Evolutionary conservation across 2,329 filamentous ascomycete genomes (phyloP).

Genomic region (Talaromyces sp.): DNA sequence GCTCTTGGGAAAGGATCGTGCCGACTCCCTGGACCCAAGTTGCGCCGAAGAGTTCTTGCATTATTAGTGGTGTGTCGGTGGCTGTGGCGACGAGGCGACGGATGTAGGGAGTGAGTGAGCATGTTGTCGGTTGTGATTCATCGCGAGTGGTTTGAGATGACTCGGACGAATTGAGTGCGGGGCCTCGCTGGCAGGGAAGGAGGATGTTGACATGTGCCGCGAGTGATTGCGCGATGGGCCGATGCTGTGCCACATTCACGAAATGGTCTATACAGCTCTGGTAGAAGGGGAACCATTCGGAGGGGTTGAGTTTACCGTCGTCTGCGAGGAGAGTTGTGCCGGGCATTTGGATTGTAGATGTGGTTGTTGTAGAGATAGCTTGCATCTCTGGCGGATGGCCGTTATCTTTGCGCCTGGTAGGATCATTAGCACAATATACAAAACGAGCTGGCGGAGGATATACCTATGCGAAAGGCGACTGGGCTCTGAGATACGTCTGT

Average conservation of each 20-base stretch:
- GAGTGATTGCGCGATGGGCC: conserved; percentile 73
- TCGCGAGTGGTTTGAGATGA: conserved; percentile 22
- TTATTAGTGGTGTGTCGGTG: conserved; percentile 75
- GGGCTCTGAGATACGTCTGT: not conserved
- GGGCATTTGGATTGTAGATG: not conserved
- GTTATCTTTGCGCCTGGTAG: not conserved
- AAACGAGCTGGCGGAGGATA: not conserved
- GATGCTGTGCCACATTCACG: conserved; percentile 80
- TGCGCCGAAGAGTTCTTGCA: conserved; percentile 90
- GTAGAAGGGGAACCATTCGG: conserved; percentile 88
- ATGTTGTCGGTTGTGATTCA: conserved; percentile 23
- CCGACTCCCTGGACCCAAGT: conserved; percentile 79
- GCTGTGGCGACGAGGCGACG: conserved; percentile 90
- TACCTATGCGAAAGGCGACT: conserved; percentile 12
- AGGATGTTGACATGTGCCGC: conserved; percentile 89
- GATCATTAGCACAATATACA: not conserved
- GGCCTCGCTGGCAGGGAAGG: conserved; percentile 72
- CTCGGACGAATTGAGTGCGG: conserved; percentile 35
- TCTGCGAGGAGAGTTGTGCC: conserved; percentile 22
- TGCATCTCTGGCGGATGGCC: not conserved
- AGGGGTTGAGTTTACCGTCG: conserved; percentile 56
- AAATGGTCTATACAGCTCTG: conserved; percentile 85
- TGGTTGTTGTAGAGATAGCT: not conserved
- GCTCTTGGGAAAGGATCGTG: conserved; percentile 78
- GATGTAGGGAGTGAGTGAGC: conserved; percentile 81